These are phyloP conservation scores for Lactarius trivialis DNA, from an alignment of 768 basidiomycete species.

Conservation along the genomic window DNA sequence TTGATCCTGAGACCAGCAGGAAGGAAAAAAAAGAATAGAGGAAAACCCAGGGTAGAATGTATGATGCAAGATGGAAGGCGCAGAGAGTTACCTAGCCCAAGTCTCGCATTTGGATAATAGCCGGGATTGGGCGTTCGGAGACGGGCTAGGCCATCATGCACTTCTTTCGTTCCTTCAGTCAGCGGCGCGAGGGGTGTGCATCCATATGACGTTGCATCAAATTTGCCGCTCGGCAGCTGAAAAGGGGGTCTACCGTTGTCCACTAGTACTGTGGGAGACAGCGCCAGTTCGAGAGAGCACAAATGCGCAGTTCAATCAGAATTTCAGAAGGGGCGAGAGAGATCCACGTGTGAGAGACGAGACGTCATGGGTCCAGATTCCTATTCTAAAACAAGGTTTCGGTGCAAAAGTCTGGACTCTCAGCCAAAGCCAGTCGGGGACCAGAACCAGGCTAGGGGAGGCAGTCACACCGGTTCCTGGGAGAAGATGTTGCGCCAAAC, in stretches of 20 bases:
- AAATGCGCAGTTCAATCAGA: neutral
- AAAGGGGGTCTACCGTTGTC: neutral
- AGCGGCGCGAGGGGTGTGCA: neutral
- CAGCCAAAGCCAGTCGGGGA: neutral
- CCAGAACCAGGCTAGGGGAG: neutral
- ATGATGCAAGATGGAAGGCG: neutral
- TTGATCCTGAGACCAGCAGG: slow-evolving; percentile 5
- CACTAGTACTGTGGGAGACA: neutral
- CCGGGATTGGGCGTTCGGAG: neutral
- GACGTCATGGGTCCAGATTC: neutral
- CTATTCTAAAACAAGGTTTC: neutral
- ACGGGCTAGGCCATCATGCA: neutral
- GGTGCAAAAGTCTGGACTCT: neutral
- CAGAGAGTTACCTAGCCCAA: neutral
- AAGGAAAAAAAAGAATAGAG: neutral
- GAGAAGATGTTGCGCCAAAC: neutral
- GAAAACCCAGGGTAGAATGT: neutral
- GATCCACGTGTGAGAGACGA: neutral
- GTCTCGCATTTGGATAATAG: slow-evolving; percentile 5
- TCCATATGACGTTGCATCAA: neutral
- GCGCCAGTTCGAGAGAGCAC: neutral
- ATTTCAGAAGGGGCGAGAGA: neutral
- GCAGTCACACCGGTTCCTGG: neutral
- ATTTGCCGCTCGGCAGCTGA: neutral
- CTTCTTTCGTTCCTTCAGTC: neutral